Conservation (phyloP, 1,284 basidiomycete genomes). For the Apiotrichum gamsii region DNA sequence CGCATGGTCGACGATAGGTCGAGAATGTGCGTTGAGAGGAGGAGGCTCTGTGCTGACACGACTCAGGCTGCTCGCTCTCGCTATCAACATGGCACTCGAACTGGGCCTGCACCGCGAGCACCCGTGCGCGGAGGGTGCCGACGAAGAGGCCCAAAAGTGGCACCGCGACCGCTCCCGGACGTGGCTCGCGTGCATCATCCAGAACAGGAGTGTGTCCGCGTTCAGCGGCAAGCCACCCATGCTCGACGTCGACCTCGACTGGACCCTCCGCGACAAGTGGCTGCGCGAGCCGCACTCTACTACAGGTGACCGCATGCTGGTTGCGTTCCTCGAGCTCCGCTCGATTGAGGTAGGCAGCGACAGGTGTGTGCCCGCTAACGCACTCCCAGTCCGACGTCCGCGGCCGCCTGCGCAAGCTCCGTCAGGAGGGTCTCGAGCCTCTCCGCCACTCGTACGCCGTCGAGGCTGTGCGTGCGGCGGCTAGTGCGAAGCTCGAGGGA, state of each 20-base stretch:
- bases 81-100: slow-evolving; percentile 6
- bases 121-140: not conserved
- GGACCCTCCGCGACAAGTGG: not conserved
- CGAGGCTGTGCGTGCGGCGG: not conserved
- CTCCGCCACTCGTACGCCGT: not conserved
- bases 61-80: not conserved
- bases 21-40: too few relatives aligned
- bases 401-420: too few relatives aligned
- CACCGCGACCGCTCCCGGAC: slow-evolving; percentile 2
- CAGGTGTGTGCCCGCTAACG: too few relatives aligned
- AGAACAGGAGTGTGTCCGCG: not conserved
- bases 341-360: slow-evolving; percentile 5
- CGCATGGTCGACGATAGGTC: slow-evolving; percentile 5
- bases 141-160: slow-evolving; percentile 2
- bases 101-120: slow-evolving; percentile 2
- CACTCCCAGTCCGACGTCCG: too few relatives aligned
- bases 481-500: not conserved
- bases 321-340: slow-evolving; percentile 2
- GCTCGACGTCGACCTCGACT: not conserved
- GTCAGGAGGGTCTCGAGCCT: not conserved
- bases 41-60: too few relatives aligned
- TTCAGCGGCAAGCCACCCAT: not conserved
- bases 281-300: not conserved
- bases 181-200: slow-evolving; percentile 1
- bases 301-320: slow-evolving; percentile 2